phyloP scores from a whole-genome alignment of 768 basidiomycete species.

The Phylloporus sp. region DNA sequence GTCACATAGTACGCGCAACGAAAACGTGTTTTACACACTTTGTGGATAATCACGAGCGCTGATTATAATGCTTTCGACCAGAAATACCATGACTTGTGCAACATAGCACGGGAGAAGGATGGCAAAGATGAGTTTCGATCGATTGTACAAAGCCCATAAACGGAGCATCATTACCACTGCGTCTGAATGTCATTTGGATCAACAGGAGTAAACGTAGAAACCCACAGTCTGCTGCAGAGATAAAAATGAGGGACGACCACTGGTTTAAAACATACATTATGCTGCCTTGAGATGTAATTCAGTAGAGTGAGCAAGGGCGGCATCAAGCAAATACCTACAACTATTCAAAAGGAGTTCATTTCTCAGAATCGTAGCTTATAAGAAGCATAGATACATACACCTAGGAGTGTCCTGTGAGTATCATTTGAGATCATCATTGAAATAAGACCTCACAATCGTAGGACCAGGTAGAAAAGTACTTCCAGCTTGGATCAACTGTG shows the following conservation, averaged over 20 bases:
- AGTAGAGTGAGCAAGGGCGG: too few relatives aligned
- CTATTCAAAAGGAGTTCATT: background rate
- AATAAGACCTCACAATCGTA: background rate
- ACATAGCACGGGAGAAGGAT: background rate
- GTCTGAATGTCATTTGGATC: background rate
- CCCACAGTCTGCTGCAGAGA: background rate
- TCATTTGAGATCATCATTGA: too few relatives aligned
- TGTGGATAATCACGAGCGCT: background rate
- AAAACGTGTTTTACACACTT: background rate
- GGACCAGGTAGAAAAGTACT: background rate
- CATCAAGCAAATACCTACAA: background rate
- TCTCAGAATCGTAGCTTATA: too few relatives aligned
- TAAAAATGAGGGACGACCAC: background rate
- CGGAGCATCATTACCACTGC: constrained; percentile 1
- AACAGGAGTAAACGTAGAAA: too few relatives aligned
- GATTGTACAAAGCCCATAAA: background rate
- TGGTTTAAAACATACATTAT: background rate
- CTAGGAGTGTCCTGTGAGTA: background rate
- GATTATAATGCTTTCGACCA: background rate
- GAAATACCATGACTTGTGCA: background rate
- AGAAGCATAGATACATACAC: background rate
- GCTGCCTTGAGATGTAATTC: background rate
- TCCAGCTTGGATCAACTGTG: background rate
- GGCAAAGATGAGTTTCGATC: background rate
- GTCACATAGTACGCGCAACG: background rate